Evolutionary conservation across 208 protist species (phyloP), one percentile per base, ranked within the genome.

Genomic region (Leishmania turanica): DNA sequence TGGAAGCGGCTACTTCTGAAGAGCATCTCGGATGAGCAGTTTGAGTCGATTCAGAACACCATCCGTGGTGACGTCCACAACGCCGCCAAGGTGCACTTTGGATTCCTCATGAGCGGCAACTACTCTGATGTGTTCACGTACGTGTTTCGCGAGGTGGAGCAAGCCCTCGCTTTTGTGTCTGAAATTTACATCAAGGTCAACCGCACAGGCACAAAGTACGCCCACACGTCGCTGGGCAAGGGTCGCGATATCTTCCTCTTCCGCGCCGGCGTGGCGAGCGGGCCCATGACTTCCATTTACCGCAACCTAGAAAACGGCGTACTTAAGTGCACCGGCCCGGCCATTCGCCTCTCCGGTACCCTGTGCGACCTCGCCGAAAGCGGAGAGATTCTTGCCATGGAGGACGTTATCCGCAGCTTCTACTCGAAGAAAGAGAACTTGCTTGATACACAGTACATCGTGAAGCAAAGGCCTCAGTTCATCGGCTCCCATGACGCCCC

Each of bases 101-200:
- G 93, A 40, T 90, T 97, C 75, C 77, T 94, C 58, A 92, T 97
- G 86, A 96, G 93, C 81, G 92, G 93, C 78, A 96, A 97, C 85
- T 80, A 89, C 66, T 81, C 77, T 2, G 92, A 96, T 70, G 83
- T 97, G 17, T 94, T 96, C 77, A 94, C 88, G 24, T 97, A 96
- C 87, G 92, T 92, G 11, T 97, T 96, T 80, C 92, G 90, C 47
- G 89, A 90, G 68, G 88, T 93, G 53, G 91, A 95, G 78, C 85
- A 96, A 81, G 95, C 83, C 42, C 87, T 97, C 9, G 86, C 86
- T 8, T 97, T 97, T 77, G 84, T 92, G 6, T 86, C 92, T 6
- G 85, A 95, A 27, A 88, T 95, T 0, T 97, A 97, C 78, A 91
- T 92, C 66, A 77, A 82, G 37, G 87, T 96, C 40, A 95, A 92